Evolutionary conservation across 768 basidiomycete species (phyloP), one percentile per base, ranked within the genome.

Genomic region (Amanita thiersii): DNA sequence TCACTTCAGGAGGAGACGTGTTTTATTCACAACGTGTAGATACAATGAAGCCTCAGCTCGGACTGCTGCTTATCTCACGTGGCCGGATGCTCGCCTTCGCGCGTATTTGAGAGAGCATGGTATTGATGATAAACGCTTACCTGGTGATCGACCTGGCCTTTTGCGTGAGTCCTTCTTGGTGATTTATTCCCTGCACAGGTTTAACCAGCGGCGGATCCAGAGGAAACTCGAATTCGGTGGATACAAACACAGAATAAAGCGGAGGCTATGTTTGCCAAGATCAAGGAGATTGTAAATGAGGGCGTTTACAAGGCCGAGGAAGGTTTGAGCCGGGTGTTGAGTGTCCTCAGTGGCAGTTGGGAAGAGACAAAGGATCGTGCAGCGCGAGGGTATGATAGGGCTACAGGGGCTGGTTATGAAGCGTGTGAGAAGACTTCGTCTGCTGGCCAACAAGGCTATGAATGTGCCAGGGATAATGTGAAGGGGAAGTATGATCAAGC

Each of bases 61-160:
- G 25, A 69, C 72, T 1, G 69, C 79, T 2, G 64, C 77, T 2
- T 96, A 94, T 62, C 66, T 93, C 37, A 72, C 74, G 7, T 98
- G 94, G 94, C 87, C 89, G 9, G 93, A 97, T 54, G 87, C 92
- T 2, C 75, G 93, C 23, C 77, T 98, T 19, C 81, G 92, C 34
- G 90, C 86, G 1, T 96, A 87, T 61, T 73, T 97, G 14, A 74
- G 90, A 32, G 77, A 86, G 53, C 73, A 76, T 48, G 85, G 83
- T 37, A 53, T 94, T 20, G 65, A 72, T 47, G 89, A 93, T 51
- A 69, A 69, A n/a, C 65, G 68, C 37, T 66, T 87, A 30, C 81
- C 84, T 1, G 73, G 69, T 1, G 57, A 53, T 2, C 77, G 91
- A 25, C 77, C 86, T 0, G 81, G 81, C n/a, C 73, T 96, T 14